Percentiles rank a stretch among this genome's conserved stretches.
Evolutionary conservation across 192 early-diverging fungal species (phyloP).

Genomic region (Coemansia sp.): DNA sequence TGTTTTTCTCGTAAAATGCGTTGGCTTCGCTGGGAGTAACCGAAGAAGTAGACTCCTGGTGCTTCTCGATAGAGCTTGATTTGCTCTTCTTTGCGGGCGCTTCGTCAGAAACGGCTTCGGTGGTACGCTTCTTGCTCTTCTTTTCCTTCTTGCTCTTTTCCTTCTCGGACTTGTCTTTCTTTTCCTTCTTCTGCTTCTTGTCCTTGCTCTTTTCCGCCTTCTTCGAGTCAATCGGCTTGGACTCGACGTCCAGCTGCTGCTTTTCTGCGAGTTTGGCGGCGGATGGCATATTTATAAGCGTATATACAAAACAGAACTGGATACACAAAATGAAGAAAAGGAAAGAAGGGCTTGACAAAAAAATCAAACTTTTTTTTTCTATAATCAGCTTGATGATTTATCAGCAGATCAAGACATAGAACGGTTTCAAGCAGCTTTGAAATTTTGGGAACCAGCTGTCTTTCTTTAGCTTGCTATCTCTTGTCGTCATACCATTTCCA

Average conservation of each 20-base stretch:
- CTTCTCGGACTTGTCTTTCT: slow-evolving; percentile 35
- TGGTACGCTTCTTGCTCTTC: slow-evolving; percentile 27
- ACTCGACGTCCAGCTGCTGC: background rate
- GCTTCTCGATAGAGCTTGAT: background rate
- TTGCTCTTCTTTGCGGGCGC: slow-evolving; percentile 41
- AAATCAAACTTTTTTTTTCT: background rate
- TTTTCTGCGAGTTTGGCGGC: slow-evolving; percentile 1
- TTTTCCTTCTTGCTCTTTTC: slow-evolving; percentile 34
- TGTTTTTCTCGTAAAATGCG: slow-evolving; percentile 60
- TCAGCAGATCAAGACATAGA: background rate
- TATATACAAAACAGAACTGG: slow-evolving; percentile 14
- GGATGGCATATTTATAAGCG: background rate
- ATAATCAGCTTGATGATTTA: background rate
- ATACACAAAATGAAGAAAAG: slow-evolving; percentile 1
- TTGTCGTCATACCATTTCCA: background rate
- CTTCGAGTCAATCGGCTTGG: slow-evolving; percentile 1
- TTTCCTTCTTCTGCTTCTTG: slow-evolving; percentile 22
- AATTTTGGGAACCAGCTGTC: too few relatives aligned
- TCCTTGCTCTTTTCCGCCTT: slow-evolving; percentile 3
- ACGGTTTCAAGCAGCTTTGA: too few relatives aligned
- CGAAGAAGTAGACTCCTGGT: slow-evolving; percentile 4
- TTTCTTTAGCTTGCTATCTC: too few relatives aligned
- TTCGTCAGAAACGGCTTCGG: slow-evolving; percentile 8
- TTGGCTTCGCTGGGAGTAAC: slow-evolving; percentile 31
- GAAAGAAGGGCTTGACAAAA: slow-evolving; percentile 12